These are phyloP conservation scores for Monascus ruber DNA, from an alignment of 2,329 filamentous ascomycete species.

Conservation along the genomic window DNA sequence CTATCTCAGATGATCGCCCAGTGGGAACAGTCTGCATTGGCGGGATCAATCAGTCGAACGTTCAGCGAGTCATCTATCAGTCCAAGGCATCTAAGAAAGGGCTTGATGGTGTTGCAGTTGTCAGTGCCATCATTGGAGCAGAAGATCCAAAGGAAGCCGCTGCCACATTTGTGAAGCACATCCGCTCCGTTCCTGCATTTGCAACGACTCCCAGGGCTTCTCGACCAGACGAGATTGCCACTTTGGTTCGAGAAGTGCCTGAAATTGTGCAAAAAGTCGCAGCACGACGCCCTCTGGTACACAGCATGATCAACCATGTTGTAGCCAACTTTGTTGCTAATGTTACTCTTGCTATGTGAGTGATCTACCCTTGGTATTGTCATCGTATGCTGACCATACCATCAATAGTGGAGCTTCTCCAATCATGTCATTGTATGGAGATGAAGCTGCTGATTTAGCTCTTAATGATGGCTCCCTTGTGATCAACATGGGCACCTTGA, in stretches of 20 bases:
- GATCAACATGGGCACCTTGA: constrained; percentile 91
- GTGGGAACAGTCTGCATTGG: constrained; percentile 65
- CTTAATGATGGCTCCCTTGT: constrained; percentile 66
- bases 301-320: constrained; percentile 97
- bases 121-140: constrained; percentile 76
- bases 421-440: constrained; percentile 84
- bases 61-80: constrained; percentile 63
- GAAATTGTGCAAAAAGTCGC: constrained; percentile 51
- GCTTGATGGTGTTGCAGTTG: constrained; percentile 74
- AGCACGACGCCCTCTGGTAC: constrained; percentile 58
- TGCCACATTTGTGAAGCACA: constrained; percentile 44
- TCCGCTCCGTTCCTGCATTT: constrained; percentile 33
- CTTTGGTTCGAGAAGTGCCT: constrained; percentile 27
- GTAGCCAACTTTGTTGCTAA: constrained; percentile 94
- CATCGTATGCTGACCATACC: neutral
- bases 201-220: constrained; percentile 18
- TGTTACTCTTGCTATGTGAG: constrained; percentile 61
- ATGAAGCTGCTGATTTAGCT: constrained; percentile 72
- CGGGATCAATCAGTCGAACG: constrained; percentile 68
- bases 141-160: constrained; percentile 55
- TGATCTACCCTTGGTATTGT: neutral
- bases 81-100: constrained; percentile 45
- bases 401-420: constrained; percentile 59
- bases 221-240: constrained; percentile 14
- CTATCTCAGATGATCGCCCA: constrained; percentile 40